Evolutionary conservation across 805 yeast genomes (phyloP), one percentile per base, ranked within the genome.

Genomic region (Myxozyma kluyveri): DNA sequence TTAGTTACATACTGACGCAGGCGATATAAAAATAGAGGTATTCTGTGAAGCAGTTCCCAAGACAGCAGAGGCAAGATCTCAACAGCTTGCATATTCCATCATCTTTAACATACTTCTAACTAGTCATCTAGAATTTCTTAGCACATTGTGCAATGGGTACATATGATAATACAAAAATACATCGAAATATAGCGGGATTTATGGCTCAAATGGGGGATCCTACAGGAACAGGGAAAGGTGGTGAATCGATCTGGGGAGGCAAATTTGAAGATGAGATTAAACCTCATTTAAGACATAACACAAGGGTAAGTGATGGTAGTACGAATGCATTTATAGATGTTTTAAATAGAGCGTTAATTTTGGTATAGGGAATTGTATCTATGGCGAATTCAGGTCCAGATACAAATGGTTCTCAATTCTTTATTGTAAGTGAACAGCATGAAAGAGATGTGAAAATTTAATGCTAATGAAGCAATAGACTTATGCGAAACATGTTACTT

Each of bases 361-460:
- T 3, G 17, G 17, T 10, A 17, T 31, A 68, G 71, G 69, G 69
- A 9, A 50, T 61, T 1, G 52, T 77, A 56, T 74, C 79, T 33
- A 77, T 77, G 81, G 81, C 81, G 56, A 77, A 76, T 58, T 73
- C 78, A 38, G 80, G 80, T 45, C 77, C 79, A 62, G 72, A 76
- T 70, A 76, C 80, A 61, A 77, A 76, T 63, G 81, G 80, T 4
- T 72, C 78, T 31, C 82, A 75, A 67, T 77, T 76, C 61, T 77
- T 76, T 67, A 75, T 77, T 14, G 71, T 65, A 49, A 48, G 69
- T 63, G n/a, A 19, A 18, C 6, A 7, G 19, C 32, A 31, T 24
- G 14, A 10, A 27, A 6, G 19, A 18, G 7, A 9, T 10, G 6
- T 19, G 24, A 4, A 29, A 35, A 26, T 7, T n/a, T n/a, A n/a